phyloP scores from a whole-genome alignment of 768 basidiomycete species.

The Pholiota microspora region DNA sequence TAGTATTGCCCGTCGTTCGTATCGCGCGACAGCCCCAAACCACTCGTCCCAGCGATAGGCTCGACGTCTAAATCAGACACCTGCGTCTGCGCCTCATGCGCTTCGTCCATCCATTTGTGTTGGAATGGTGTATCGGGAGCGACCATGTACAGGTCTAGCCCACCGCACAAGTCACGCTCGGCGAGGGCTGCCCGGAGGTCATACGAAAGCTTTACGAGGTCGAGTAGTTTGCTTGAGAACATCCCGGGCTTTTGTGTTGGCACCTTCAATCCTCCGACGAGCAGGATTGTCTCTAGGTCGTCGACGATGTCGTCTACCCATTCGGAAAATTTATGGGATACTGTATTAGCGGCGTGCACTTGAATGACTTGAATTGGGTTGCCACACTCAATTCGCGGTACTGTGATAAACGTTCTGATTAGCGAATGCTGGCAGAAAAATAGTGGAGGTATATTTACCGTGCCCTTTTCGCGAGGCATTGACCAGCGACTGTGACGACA shows the following conservation, averaged over 20 bases:
- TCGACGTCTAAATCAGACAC: constrained; percentile 11
- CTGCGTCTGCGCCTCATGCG: constrained; percentile 11
- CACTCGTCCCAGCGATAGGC: constrained; percentile 20
- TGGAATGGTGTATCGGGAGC: constrained; percentile 17
- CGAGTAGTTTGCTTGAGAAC: constrained; percentile 16
- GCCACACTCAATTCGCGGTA: constrained; percentile 14
- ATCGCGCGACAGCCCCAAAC: constrained; percentile 18
- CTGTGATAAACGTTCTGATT: constrained; percentile 1
- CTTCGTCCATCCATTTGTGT: constrained; percentile 15
- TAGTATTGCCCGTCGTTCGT: background rate
- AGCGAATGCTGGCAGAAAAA: background rate
- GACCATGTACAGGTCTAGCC: constrained; percentile 9
- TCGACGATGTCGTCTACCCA: constrained; percentile 21
- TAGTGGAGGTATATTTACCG: background rate
- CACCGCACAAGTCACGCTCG: constrained; percentile 20
- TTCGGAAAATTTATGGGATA: constrained; percentile 12
- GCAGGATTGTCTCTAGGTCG: constrained; percentile 15
- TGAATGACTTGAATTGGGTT: constrained; percentile 18
- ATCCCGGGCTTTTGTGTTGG: constrained; percentile 5
- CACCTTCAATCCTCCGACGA: constrained; percentile 16
- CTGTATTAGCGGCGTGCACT: constrained; percentile 2
- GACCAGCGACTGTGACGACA: constrained; percentile 9
- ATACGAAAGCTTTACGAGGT: constrained; percentile 21
- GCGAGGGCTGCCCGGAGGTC: constrained; percentile 22
- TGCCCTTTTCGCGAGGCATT: constrained; percentile 1